Conservation (phyloP, 331 rosid species). For the Dryas integrifolia region DNA sequence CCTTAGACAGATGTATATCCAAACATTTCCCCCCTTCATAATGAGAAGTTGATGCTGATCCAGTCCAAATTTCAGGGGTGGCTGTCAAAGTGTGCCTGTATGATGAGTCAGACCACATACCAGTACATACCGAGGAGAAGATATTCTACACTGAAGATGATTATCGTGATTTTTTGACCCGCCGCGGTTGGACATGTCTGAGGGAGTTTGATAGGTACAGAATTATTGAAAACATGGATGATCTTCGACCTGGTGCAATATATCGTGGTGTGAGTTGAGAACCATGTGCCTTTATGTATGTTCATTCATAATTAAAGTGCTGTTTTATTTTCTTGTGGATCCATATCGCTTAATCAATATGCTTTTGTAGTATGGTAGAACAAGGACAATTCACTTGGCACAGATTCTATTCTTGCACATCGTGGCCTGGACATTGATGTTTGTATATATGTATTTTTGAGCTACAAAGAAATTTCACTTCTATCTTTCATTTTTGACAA, state of each 20-base stretch:
- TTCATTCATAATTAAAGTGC: constrained; percentile 10
- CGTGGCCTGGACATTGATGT: constrained; percentile 20
- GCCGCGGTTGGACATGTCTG: constrained; percentile 73
- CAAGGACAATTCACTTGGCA: not conserved
- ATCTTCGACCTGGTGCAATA: constrained; percentile 81
- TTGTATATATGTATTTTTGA: constrained; percentile 37
- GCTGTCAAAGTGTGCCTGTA: constrained; percentile 77
- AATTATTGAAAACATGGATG: constrained; percentile 82
- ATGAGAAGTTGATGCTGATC: constrained; percentile 5
- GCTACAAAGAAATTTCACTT: constrained; percentile 14
- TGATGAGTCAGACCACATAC: constrained; percentile 74
- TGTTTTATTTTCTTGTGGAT: not conserved
- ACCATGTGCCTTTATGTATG: not conserved
- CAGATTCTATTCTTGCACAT: not conserved
- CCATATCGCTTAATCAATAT: not conserved
- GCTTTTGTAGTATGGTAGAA: constrained; percentile 7
- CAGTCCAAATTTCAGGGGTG: constrained; percentile 62
- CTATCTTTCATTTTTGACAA: not conserved
- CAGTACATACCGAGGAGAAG: constrained; percentile 83
- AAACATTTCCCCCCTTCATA: not conserved
- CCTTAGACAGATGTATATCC: not conserved
- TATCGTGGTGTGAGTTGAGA: constrained; percentile 78
- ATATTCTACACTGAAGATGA: constrained; percentile 80
- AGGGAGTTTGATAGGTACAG: constrained; percentile 80
- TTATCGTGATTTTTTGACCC: constrained; percentile 72